Conservation (phyloP, 208 protist species). For the Acanthamoeba pearcei region DNA sequence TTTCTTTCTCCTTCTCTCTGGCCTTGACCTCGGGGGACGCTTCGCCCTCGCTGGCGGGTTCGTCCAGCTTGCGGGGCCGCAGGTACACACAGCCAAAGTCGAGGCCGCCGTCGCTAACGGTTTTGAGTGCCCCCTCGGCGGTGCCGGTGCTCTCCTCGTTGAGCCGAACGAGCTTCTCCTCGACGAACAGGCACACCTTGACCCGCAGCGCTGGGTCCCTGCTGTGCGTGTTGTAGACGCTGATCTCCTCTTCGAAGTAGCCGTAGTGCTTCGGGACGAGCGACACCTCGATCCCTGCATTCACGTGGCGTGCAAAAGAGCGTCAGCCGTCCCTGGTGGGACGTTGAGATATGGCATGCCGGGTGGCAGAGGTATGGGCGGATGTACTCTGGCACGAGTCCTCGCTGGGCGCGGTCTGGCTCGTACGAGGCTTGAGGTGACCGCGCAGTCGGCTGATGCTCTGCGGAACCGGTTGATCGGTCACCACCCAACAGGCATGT, state of each 20-base stretch:
- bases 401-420: neutral
- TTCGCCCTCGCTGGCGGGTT: neutral
- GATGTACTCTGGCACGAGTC: conserved; percentile 20
- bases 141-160: neutral
- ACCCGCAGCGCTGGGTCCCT: conserved; percentile 49
- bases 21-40: neutral
- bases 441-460: conserved; percentile 17
- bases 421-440: conserved; percentile 21
- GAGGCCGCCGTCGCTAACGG: neutral
- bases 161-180: conserved; percentile 10
- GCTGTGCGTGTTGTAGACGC: conserved; percentile 74
- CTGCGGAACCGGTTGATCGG: neutral
- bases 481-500: neutral
- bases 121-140: neutral
- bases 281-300: conserved; percentile 7
- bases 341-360: neutral
- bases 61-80: neutral
- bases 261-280: conserved; percentile 73
- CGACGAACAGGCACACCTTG: conserved; percentile 45
- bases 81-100: conserved; percentile 31
- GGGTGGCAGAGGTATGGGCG: neutral
- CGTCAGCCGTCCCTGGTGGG: neutral
- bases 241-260: conserved; percentile 79
- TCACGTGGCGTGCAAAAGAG: neutral
- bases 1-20: neutral